Conservation (phyloP, 176 grass and related monocot genomes). For the Elymus sibiricus region DNA sequence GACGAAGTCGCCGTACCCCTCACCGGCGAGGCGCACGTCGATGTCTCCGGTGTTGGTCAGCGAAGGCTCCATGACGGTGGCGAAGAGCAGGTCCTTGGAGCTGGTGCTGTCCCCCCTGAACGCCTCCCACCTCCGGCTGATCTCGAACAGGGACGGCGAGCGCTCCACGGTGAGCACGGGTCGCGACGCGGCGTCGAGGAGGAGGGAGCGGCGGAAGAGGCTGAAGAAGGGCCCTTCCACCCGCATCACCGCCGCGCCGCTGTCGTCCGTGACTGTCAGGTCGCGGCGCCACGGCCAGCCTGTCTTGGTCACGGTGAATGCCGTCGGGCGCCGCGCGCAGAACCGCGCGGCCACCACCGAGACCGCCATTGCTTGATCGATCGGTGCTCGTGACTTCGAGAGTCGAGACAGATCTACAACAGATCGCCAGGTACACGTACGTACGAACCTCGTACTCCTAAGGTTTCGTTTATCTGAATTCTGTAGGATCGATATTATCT, state of each 20-base stretch:
- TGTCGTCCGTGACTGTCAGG: slow-evolving; percentile 42
- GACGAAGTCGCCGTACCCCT: too few relatives aligned
- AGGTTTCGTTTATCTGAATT: too few relatives aligned
- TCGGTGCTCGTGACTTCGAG: too few relatives aligned
- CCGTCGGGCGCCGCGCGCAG: slow-evolving; percentile 30
- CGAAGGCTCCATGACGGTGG: too few relatives aligned
- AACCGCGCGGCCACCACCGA: slow-evolving; percentile 39
- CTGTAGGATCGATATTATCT: too few relatives aligned
- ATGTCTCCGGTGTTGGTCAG: too few relatives aligned
- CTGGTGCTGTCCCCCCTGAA: slow-evolving; percentile 4
- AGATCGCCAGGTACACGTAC: too few relatives aligned
- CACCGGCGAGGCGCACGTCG: too few relatives aligned
- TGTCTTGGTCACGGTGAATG: slow-evolving; percentile 41
- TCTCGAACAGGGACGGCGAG: background rate
- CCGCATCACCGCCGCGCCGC: slow-evolving; percentile 25
- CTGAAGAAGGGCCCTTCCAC: slow-evolving; percentile 32
- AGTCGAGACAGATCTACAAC: too few relatives aligned
- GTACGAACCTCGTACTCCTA: too few relatives aligned
- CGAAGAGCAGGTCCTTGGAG: too few relatives aligned
- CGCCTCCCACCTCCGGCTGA: slow-evolving; percentile 28
- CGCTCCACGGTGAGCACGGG: slow-evolving; percentile 41
- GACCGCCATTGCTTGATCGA: background rate
- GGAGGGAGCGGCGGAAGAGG: slow-evolving; percentile 23
- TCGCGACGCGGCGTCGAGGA: slow-evolving; percentile 36
- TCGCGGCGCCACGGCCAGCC: slow-evolving; percentile 7